These are phyloP conservation scores for Acanthamoeba sp. DNA, from an alignment of 208 protist genomes.

Conservation along the genomic window DNA sequence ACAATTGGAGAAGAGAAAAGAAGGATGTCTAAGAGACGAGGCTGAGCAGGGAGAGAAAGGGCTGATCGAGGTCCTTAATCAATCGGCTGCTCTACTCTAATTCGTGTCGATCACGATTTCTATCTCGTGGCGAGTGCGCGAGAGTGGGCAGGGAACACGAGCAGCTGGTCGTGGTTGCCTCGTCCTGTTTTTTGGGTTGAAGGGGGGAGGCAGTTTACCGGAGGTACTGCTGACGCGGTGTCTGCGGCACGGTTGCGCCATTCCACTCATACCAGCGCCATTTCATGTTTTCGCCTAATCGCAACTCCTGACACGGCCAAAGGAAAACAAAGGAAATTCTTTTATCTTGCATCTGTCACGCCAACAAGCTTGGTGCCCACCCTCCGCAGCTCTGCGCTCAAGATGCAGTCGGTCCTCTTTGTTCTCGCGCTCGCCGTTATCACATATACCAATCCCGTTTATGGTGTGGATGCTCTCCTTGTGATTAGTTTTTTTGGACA, in stretches of 20 bases:
- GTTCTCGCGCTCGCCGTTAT: background rate
- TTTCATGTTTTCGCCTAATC: background rate
- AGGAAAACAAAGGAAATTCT: background rate
- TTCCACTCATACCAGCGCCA: background rate
- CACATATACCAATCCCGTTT: background rate
- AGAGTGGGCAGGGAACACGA: background rate
- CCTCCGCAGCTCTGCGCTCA: background rate
- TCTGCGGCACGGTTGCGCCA: background rate
- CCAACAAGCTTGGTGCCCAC: too few relatives aligned
- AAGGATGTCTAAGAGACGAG: background rate
- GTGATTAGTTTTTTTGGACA: too few relatives aligned
- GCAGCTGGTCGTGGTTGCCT: background rate
- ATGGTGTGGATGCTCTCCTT: background rate
- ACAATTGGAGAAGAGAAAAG: conserved; percentile 1
- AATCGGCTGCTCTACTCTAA: background rate
- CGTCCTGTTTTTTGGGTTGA: background rate
- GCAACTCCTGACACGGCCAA: background rate
- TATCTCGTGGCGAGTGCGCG: background rate
- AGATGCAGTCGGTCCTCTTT: background rate
- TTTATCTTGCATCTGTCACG: background rate
- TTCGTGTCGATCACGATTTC: background rate
- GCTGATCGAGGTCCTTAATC: background rate
- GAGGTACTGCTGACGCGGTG: background rate
- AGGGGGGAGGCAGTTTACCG: background rate
- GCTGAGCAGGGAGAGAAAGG: background rate